phyloP scores from a whole-genome alignment of 2,329 filamentous ascomycete species.

The Colletotrichum limetticola region DNA sequence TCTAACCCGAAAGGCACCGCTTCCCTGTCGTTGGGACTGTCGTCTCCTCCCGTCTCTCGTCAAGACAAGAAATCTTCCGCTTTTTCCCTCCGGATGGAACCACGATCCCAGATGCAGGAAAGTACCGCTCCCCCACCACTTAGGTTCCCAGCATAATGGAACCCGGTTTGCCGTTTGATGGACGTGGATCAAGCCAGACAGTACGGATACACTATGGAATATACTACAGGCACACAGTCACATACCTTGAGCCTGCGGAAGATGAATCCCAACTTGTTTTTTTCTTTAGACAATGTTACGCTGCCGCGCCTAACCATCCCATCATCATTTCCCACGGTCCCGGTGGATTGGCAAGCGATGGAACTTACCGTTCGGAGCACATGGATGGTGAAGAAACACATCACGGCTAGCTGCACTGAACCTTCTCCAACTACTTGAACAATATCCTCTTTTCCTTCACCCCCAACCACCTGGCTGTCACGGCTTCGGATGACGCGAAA shows the following conservation, averaged over 20 bases:
- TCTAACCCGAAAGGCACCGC: neutral
- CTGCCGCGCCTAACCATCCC: neutral
- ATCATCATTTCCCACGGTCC: constrained; percentile 7
- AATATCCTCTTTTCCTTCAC: neutral
- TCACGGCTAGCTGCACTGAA: neutral
- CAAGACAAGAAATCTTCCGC: constrained; percentile 14
- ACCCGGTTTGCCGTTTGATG: neutral
- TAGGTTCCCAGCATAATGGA: constrained; percentile 11
- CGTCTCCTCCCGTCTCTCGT: neutral
- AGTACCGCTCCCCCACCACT: constrained; percentile 15
- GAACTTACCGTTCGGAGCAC: constrained; percentile 3
- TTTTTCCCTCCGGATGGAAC: constrained; percentile 14
- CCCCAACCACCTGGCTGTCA: neutral
- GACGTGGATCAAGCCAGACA: neutral
- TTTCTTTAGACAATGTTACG: neutral
- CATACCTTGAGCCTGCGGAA: neutral
- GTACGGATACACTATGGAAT: no score
- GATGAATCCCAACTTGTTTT: neutral
- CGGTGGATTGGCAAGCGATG: constrained; percentile 4
- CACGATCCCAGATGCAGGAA: neutral
- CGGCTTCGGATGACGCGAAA: constrained; percentile 14
- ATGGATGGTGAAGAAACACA: neutral
- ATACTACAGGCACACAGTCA: no score
- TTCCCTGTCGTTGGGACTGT: neutral
- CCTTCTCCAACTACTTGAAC: neutral